Evolutionary conservation across 176 grass and related monocot species (phyloP).

Genomic region (Typha latifolia): DNA sequence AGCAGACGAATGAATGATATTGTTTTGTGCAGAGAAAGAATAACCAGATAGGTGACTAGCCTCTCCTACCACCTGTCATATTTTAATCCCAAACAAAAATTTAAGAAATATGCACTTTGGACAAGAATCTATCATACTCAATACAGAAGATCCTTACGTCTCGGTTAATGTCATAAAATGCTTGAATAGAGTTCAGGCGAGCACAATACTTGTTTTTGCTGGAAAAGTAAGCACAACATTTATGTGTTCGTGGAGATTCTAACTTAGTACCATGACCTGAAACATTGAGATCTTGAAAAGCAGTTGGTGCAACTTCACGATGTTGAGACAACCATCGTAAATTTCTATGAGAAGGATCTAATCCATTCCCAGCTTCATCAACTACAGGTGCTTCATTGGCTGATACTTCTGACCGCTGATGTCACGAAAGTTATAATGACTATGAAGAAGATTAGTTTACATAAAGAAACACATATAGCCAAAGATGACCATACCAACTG

Average conservation of each 20-base stretch:
- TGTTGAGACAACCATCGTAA: constrained; percentile 76
- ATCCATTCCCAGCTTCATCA: constrained; percentile 38
- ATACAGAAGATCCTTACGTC: constrained; percentile 51
- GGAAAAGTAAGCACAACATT: constrained; percentile 86
- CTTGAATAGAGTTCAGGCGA: constrained; percentile 82
- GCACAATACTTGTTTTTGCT: constrained; percentile 87
- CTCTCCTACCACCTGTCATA: constrained; percentile 76
- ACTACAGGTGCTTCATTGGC: constrained; percentile 26
- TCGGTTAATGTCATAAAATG: constrained; percentile 92
- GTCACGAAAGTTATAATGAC: constrained; percentile 24
- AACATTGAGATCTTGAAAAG: constrained; percentile 40
- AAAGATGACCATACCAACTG: constrained; percentile 67
- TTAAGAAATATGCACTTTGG: background rate
- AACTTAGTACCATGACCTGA: constrained; percentile 22
- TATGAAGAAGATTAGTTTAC: background rate
- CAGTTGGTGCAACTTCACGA: constrained; percentile 55
- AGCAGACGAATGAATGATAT: constrained; percentile 77
- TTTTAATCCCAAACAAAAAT: constrained; percentile 25
- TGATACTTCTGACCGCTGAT: constrained; percentile 62
- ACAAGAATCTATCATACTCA: background rate
- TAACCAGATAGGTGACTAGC: constrained; percentile 84
- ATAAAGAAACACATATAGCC: constrained; percentile 3
- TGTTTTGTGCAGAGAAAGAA: constrained; percentile 85
- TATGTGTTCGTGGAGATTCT: constrained; percentile 36
- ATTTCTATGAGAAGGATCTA: constrained; percentile 43